Conservation (phyloP, 2,329 filamentous ascomycete genomes). For the Colletotrichum sidae region DNA sequence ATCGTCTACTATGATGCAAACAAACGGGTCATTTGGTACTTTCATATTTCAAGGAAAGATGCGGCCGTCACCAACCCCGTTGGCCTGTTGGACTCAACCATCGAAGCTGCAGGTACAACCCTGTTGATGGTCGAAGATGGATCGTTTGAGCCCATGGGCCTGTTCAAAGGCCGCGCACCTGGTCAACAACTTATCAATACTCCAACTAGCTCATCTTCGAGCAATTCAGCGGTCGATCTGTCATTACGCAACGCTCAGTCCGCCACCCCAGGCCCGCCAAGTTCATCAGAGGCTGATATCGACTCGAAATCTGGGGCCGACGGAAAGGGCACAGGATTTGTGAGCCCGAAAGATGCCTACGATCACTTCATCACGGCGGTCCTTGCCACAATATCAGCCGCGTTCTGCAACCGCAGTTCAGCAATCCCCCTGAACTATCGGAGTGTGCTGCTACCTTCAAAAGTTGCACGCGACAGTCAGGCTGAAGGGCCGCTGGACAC, state of each 20-base stretch:
- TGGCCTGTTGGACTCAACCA: slow-evolving; percentile 49
- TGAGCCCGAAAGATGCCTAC: slow-evolving; percentile 59
- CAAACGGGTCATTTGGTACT: slow-evolving; percentile 66
- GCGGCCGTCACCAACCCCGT: slow-evolving; percentile 38
- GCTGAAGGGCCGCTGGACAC: slow-evolving; percentile 17
- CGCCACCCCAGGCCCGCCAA: slow-evolving; percentile 39
- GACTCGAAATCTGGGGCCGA: slow-evolving; percentile 41
- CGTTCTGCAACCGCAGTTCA: slow-evolving; percentile 60
- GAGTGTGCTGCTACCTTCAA: slow-evolving; percentile 57
- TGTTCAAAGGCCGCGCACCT: slow-evolving; percentile 57
- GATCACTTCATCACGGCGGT: slow-evolving; percentile 67
- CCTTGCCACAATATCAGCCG: slow-evolving; percentile 60
- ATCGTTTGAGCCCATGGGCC: slow-evolving; percentile 59
- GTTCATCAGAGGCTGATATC: slow-evolving; percentile 40
- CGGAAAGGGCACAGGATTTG: slow-evolving; percentile 47
- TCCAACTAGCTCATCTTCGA: slow-evolving; percentile 59
- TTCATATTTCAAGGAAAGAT: slow-evolving; percentile 60
- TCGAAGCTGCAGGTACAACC: slow-evolving; percentile 58
- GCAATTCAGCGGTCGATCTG: slow-evolving; percentile 53
- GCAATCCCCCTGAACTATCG: slow-evolving; percentile 66
- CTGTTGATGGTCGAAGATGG: slow-evolving; percentile 62
- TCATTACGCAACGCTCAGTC: slow-evolving; percentile 44
- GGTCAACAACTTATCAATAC: slow-evolving; percentile 56
- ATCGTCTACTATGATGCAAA: slow-evolving; percentile 64
- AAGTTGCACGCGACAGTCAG: slow-evolving; percentile 30